Evolutionary conservation across 2,329 filamentous ascomycete species (phyloP), one percentile per base, ranked within the genome.

Genomic region (Diplocarpon mali): DNA sequence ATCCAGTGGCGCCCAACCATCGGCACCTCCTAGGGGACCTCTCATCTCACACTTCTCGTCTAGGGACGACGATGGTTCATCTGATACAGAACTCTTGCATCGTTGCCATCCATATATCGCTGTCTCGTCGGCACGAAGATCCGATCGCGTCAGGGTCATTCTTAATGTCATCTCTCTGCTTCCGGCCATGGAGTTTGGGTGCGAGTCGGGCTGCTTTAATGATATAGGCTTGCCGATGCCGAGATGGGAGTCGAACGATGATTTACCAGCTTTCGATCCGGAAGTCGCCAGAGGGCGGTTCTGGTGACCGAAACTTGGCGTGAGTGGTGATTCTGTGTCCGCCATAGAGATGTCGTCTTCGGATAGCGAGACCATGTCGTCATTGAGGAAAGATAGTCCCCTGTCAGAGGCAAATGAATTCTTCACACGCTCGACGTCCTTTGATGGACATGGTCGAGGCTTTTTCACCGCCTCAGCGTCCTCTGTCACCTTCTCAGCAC

Each of bases 101-200:
- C 67, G 67, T 57, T 82, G 76, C 78, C 80, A 85, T 35, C 78
- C 78, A 56, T 88, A 85, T 13, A 85, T 71, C 49, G 80, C 72
- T 10, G 82, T 77, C 50, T 90, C 83, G 50, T 80, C 72, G 4
- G 81, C 80, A 35, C 88, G 80, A 38, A 96, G 72, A 60, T 96
- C 90, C 0, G 88, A 85, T 38, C 89, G 73, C 3, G 92, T 96
- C 44, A 96, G 73, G 0, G 90, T 96, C 88, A 96, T 94, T 39
- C 89, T 85, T 39, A 96, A 67, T 2, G 92, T 96, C 89, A 95
- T 95, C 63, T 96, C 89, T 29, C 89, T 76, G 44, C 77, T 82
- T 29, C 73, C 71, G 0, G 72, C 67, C 2, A 75, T 66, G 5
- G 69, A 70, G 38, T 76, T 73, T 10, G 68, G 64, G 54, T 73